These are phyloP conservation scores for Tulasnella sp. DNA, from an alignment of 768 basidiomycete species.

Conservation along the genomic window DNA sequence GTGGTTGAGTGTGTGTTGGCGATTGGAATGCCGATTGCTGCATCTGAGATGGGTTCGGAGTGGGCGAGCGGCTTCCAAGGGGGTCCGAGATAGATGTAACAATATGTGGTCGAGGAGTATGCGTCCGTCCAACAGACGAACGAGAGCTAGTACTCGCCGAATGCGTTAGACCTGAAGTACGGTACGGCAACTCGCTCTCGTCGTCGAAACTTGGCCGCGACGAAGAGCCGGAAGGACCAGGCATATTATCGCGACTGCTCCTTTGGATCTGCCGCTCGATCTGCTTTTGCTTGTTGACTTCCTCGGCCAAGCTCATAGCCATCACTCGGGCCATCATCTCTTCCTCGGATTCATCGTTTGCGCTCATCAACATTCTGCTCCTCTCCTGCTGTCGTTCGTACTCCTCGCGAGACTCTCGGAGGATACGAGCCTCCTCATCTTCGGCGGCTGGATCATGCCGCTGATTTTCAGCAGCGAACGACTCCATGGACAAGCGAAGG, in stretches of 20 bases:
- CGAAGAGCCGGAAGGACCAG: neutral
- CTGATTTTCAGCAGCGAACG: conserved; percentile 5
- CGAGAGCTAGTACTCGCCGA: neutral
- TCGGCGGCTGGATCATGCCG: neutral
- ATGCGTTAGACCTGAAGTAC: neutral
- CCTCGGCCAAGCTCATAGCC: conserved; percentile 8
- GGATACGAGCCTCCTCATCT: conserved; percentile 5
- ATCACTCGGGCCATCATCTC: conserved; percentile 4
- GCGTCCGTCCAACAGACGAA: neutral
- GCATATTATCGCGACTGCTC: neutral
- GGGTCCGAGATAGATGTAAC: neutral
- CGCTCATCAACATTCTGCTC: neutral
- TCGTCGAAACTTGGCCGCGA: neutral
- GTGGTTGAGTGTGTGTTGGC: neutral
- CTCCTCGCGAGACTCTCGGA: neutral
- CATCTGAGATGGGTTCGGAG: conserved; percentile 12
- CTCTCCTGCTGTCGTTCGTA: conserved; percentile 11
- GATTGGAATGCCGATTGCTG: neutral
- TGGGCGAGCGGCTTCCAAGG: neutral
- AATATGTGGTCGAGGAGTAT: neutral
- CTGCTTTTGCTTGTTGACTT: neutral
- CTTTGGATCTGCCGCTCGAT: conserved; percentile 1
- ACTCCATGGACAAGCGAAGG: conserved; percentile 12
- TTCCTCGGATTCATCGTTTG: neutral
- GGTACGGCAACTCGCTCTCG: neutral